Evolutionary conservation across 805 yeast genomes (phyloP).

Genomic region (Sugiyamaella floridensis): DNA sequence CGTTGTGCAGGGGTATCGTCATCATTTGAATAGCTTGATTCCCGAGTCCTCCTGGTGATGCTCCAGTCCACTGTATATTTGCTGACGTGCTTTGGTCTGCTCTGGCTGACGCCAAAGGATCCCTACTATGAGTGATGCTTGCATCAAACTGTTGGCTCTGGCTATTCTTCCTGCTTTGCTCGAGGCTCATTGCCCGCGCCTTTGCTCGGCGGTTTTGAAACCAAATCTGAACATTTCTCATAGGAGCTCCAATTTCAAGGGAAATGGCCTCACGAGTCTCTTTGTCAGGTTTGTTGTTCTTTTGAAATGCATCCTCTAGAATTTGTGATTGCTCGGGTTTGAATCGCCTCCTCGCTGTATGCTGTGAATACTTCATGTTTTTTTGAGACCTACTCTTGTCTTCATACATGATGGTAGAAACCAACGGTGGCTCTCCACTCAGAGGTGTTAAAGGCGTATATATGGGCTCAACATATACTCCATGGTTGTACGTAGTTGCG

Average conservation of each 20-base stretch:
- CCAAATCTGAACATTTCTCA: slow-evolving; percentile 87
- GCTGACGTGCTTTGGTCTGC: too few species aligned
- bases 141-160: background rate
- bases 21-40: too few species aligned
- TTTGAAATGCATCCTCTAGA: slow-evolving; percentile 61
- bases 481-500: background rate
- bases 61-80: too few species aligned
- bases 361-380: background rate
- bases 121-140: too few species aligned
- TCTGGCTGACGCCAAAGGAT: too few species aligned
- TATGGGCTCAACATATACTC: background rate
- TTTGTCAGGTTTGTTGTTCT: slow-evolving; percentile 69
- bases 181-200: slow-evolving; percentile 33
- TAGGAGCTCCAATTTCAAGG: slow-evolving; percentile 66
- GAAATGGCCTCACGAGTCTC: slow-evolving; percentile 65
- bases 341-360: slow-evolving; percentile 24
- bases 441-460: background rate
- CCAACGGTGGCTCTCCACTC: background rate
- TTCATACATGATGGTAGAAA: background rate
- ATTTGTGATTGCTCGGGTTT: slow-evolving; percentile 37
- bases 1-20: too few species aligned
- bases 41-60: too few species aligned
- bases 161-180: slow-evolving; percentile 22
- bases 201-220: slow-evolving; percentile 73
- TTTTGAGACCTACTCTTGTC: background rate